Percentiles rank a stretch among this genome's conserved stretches.
Conservation (phyloP, 805 yeast species). For the Komagataella mondaviorum region DNA sequence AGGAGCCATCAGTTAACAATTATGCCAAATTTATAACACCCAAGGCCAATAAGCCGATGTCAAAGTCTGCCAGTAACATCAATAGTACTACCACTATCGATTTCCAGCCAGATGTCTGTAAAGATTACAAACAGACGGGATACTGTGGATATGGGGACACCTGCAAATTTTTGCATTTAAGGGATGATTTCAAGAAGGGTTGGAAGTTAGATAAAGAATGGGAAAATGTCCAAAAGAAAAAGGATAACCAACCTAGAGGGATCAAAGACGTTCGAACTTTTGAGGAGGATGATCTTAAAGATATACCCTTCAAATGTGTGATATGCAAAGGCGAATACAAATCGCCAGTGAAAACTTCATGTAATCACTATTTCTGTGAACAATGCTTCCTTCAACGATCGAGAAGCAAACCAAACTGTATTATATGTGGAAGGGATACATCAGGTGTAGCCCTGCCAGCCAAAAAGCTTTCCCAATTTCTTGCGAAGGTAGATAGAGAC, state of each 20-base stretch:
- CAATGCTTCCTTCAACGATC: constrained; percentile 38
- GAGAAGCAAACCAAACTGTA: constrained; percentile 32
- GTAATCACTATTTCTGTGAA: constrained; percentile 56
- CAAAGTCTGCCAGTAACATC: constrained; percentile 31
- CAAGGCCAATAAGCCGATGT: constrained; percentile 19
- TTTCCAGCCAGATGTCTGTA: constrained; percentile 89
- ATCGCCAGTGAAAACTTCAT: constrained; percentile 42
- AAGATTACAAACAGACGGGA: constrained; percentile 83
- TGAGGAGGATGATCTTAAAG: constrained; percentile 8
- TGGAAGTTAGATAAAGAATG: constrained; percentile 35
- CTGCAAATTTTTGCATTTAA: constrained; percentile 83
- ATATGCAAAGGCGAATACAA: constrained; percentile 44
- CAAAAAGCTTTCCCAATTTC: constrained; percentile 13
- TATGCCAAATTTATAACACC: constrained; percentile 11
- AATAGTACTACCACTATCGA: constrained; percentile 62
- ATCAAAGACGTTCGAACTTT: background rate
- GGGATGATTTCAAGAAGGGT: constrained; percentile 64
- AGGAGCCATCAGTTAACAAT: constrained; percentile 1
- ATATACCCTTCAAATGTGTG: constrained; percentile 47
- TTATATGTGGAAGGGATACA: constrained; percentile 46
- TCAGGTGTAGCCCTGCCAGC: constrained; percentile 48
- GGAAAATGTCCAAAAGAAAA: constrained; percentile 30
- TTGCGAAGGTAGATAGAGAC: background rate
- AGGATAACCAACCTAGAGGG: constrained; percentile 3
- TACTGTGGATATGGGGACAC: constrained; percentile 96